phyloP scores from a whole-genome alignment of 2,329 filamentous ascomycete species.

The Hypoxylon sp. region DNA sequence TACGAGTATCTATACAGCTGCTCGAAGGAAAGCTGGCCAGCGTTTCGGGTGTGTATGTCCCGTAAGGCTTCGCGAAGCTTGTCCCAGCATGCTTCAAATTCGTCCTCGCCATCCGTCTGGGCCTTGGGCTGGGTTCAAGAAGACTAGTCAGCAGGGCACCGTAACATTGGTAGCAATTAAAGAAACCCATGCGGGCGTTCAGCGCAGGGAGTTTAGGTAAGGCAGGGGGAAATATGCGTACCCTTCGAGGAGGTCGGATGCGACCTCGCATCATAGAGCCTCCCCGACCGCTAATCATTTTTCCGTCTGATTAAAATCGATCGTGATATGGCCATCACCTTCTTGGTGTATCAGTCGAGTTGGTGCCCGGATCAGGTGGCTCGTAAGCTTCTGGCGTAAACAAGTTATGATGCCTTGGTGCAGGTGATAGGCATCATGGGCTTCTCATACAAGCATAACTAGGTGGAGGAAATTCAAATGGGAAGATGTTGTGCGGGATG shows the following conservation, averaged over 20 bases:
- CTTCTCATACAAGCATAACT: background rate
- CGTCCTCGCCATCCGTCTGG: constrained; percentile 67
- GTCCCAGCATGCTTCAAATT: constrained; percentile 89
- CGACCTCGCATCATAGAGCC: constrained; percentile 47
- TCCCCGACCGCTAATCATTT: constrained; percentile 52
- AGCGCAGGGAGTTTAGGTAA: background rate
- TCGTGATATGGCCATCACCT: background rate
- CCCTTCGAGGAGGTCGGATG: constrained; percentile 51
- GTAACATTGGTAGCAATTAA: background rate
- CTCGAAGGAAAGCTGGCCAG: constrained; percentile 91
- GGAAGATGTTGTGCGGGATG: background rate
- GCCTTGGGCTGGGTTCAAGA: constrained; percentile 49
- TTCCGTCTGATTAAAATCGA: constrained; percentile 20
- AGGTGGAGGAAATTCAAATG: background rate
- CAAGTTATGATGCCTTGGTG: background rate
- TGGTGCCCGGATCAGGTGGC: background rate
- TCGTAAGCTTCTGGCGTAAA: background rate
- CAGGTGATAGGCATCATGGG: background rate
- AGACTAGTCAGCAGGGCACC: constrained; percentile 23
- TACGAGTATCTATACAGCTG: constrained; percentile 94
- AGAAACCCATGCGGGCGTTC: background rate
- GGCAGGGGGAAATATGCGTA: constrained; percentile 38
- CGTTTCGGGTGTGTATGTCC: constrained; percentile 93
- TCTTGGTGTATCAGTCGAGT: background rate
- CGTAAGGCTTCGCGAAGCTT: constrained; percentile 79